Evolutionary conservation across 169 alveolate genomes (phyloP), one percentile per base, ranked within the genome.

Genomic region (Theileria annulata): DNA sequence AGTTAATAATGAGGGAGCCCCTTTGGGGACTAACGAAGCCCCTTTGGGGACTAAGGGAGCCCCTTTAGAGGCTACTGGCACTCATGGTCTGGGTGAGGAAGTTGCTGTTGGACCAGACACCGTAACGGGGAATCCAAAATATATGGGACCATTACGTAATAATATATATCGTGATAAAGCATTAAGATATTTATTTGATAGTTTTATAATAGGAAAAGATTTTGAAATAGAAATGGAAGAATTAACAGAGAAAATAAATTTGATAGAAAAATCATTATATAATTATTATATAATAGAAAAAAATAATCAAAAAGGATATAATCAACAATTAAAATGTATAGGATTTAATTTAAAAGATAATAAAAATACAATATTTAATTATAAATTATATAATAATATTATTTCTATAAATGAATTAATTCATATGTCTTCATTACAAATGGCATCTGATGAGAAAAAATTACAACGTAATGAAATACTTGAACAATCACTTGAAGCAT

Each of bases 371-470:
- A 93, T 88, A 19, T 92, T 96, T 82, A 96, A 93, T 60, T 86
- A 86, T 54, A 90, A 89, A 75, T 74, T 96, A 60, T 82, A 93
- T 82, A 84, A 77, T n/a, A 98, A 97, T 23, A 83, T 80, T 56
- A 90, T 95, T 13, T 64, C 94, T 0, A 92, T 97, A 10, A 91
- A 77, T 47, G 87, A 76, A 30, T 86, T 96, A 76, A 96, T 96
- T 31, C 76, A 79, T n/a, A 96, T 97, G 99, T 91, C 89, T 62
- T 92, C 95, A 21, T 91, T 81, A 33, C 98, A 97, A 30, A 96
- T 97, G 98, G 97, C 98, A 30, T 88, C 95, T 56, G 97, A 94
- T 59, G 96, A 93, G 74, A 93, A 93, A 84, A 95, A 96, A 86
- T 87, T 89, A 47, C 96, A 95, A 75, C 77, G 97, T 25, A 84